These are phyloP conservation scores for Scheffersomyces lignosus DNA, from an alignment of 805 yeast species.

Conservation along the genomic window DNA sequence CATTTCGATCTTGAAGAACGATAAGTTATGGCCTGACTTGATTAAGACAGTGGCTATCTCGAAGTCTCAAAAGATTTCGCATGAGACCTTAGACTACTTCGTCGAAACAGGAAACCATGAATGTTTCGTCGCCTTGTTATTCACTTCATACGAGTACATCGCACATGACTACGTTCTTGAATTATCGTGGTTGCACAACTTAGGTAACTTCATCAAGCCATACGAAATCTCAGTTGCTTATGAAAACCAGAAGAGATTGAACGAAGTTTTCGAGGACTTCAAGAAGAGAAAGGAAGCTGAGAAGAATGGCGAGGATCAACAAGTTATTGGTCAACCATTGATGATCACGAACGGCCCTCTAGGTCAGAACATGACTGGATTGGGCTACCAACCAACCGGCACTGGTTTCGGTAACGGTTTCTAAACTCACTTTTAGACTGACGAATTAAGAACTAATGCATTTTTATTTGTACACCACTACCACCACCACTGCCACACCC, in stretches of 20 bases:
- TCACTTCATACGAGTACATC: constrained; percentile 78
- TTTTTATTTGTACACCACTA: too few species aligned
- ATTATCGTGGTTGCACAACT: constrained; percentile 84
- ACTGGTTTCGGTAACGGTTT: constrained; percentile 64
- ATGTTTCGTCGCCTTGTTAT: constrained; percentile 87
- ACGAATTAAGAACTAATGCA: neutral
- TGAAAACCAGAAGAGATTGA: constrained; percentile 70
- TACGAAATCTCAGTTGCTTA: constrained; percentile 81
- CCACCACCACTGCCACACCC: neutral
- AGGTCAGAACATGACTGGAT: constrained; percentile 37
- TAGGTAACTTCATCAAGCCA: constrained; percentile 86
- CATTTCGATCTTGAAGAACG: constrained; percentile 82
- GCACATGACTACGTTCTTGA: constrained; percentile 84
- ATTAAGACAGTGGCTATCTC: constrained; percentile 89
- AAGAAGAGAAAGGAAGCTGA: constrained; percentile 67
- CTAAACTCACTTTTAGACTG: constrained; percentile 13
- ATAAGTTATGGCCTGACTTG: constrained; percentile 93
- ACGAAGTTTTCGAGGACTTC: constrained; percentile 67
- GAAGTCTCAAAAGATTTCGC: constrained; percentile 75
- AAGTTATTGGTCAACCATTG: constrained; percentile 64
- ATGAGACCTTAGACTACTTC: constrained; percentile 84
- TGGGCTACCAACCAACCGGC: constrained; percentile 72
- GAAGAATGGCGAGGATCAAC: constrained; percentile 43
- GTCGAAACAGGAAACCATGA: constrained; percentile 97
- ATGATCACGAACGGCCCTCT: constrained; percentile 79